Conservation (phyloP, 768 basidiomycete species). For the Kondoa subrosea region DNA sequence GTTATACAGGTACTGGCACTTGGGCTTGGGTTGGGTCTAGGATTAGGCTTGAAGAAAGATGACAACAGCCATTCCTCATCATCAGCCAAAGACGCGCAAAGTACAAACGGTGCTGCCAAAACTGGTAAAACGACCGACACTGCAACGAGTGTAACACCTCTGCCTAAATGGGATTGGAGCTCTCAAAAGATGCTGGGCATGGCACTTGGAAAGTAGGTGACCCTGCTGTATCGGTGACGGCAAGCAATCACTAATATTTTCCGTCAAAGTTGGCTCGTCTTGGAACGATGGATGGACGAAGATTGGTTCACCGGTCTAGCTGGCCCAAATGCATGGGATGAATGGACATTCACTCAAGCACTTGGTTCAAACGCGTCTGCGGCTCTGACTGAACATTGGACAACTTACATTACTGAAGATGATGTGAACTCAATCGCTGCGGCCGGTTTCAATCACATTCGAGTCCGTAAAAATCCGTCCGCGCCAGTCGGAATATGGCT, state of each 20-base stretch:
- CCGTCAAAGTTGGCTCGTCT: constrained; percentile 14
- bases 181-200: not conserved
- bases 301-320: constrained; percentile 17
- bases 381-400: constrained; percentile 30
- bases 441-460: constrained; percentile 27
- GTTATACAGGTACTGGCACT: no score
- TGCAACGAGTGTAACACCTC: constrained; percentile 9
- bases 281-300: constrained; percentile 18
- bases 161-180: constrained; percentile 17
- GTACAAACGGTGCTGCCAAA: constrained; percentile 8
- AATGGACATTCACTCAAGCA: constrained; percentile 14
- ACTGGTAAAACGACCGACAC: constrained; percentile 1
- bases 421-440: constrained; percentile 26
- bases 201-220: not conserved
- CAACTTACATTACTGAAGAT: constrained; percentile 33
- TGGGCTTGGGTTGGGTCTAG: constrained; percentile 12
- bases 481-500: constrained; percentile 7
- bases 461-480: no score
- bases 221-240: not conserved
- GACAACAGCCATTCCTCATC: not conserved
- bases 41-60: constrained; percentile 3
- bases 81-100: not conserved
- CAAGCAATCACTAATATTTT: not conserved
- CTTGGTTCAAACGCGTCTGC: constrained; percentile 16
- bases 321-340: constrained; percentile 16